Conservation (phyloP, 768 basidiomycete species). For the Lyophyllum semitale region DNA sequence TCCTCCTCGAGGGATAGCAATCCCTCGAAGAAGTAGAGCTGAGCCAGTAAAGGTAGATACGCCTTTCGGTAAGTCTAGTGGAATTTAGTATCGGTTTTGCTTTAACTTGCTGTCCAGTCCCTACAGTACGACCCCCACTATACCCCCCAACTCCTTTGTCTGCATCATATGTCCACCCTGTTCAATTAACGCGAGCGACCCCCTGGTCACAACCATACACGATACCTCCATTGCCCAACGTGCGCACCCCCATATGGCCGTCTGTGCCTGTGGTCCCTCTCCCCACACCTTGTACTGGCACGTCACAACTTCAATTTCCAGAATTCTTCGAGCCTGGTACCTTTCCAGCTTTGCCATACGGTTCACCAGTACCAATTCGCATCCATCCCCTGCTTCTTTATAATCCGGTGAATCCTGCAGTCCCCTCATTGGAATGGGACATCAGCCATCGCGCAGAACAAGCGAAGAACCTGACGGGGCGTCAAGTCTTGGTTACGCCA, state of each 20-base stretch:
- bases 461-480: conserved; percentile 33
- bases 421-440: conserved; percentile 44
- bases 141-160: not conserved
- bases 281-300: not conserved
- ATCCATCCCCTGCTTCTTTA: conserved; percentile 34
- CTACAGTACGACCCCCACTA: not conserved
- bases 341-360: conserved; percentile 19
- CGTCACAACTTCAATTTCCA: not conserved
- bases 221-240: not conserved
- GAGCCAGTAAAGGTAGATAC: not conserved
- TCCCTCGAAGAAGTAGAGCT: not conserved
- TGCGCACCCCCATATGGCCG: not conserved
- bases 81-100: not conserved
- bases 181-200: not conserved
- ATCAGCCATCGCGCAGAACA: conserved; percentile 37
- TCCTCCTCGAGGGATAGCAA: not conserved
- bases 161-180: not conserved
- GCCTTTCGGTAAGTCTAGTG: not conserved
- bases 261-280: not conserved
- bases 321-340: conserved; percentile 25
- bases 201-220: not conserved
- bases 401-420: conserved; percentile 37
- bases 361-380: conserved; percentile 21
- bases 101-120: not conserved
- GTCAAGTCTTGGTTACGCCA: conserved; percentile 27